Conservation (phyloP, 371 early-diverging fungal genomes). For the Syncephalastrum racemosum region DNA sequence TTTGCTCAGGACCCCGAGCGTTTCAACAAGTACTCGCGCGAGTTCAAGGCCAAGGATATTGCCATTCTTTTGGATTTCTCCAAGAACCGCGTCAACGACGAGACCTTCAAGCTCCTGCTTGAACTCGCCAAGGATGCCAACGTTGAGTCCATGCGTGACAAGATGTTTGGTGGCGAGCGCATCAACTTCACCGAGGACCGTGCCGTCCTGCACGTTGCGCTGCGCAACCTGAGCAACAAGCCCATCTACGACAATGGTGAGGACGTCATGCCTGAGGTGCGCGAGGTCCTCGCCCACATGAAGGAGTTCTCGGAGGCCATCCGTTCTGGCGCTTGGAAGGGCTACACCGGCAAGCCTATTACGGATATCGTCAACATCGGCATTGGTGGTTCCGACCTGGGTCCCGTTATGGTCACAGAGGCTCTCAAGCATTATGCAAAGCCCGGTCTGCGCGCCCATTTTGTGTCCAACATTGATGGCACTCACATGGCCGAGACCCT, state of each 20-base stretch:
- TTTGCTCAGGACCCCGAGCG: constrained; percentile 77
- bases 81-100: constrained; percentile 87
- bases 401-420: constrained; percentile 98
- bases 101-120: constrained; percentile 77
- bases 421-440: constrained; percentile 92
- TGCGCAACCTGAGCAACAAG: constrained; percentile 85
- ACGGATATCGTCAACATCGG: constrained; percentile 98
- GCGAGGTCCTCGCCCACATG: constrained; percentile 94
- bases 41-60: constrained; percentile 70
- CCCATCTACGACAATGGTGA: constrained; percentile 82
- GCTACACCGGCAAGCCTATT: constrained; percentile 93
- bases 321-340: constrained; percentile 89
- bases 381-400: constrained; percentile 99
- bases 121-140: constrained; percentile 84
- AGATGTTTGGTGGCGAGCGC: constrained; percentile 94
- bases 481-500: constrained; percentile 93
- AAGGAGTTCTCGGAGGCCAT: constrained; percentile 80
- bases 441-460: constrained; percentile 81
- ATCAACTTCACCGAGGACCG: constrained; percentile 99
- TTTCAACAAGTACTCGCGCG: constrained; percentile 75
- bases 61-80: constrained; percentile 89
- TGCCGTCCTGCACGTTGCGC: constrained; percentile 95
- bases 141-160: constrained; percentile 81
- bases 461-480: constrained; percentile 98
- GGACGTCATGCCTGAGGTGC: constrained; percentile 93